Evolutionary conservation across 208 protist species (phyloP).

Genomic region (Leishmania turanica): DNA sequence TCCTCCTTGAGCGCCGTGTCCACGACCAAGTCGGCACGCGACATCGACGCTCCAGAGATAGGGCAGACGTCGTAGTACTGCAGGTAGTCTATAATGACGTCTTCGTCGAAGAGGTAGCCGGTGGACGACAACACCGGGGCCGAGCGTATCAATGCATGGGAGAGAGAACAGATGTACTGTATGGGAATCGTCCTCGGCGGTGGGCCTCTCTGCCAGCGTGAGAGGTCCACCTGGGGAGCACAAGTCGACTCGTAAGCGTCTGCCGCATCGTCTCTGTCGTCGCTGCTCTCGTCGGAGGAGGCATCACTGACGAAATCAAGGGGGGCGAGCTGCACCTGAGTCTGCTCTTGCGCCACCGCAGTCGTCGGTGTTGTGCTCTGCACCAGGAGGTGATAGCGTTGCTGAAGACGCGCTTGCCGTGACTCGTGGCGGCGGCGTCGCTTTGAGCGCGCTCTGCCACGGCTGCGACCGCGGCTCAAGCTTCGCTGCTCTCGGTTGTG

Average conservation of each 20-base stretch:
- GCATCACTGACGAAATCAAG: conserved; percentile 1
- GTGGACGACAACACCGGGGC: conserved; percentile 46
- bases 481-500: conserved; percentile 4
- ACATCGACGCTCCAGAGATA: conserved; percentile 43
- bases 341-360: neutral
- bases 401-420: conserved; percentile 10
- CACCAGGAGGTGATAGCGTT: conserved; percentile 17
- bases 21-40: conserved; percentile 36
- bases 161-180: conserved; percentile 54
- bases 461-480: conserved; percentile 12
- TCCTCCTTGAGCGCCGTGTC: conserved; percentile 44
- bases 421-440: conserved; percentile 5
- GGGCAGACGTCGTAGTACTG: conserved; percentile 36
- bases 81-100: conserved; percentile 45
- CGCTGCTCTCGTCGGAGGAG: neutral
- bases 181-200: conserved; percentile 34
- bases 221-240: conserved; percentile 18
- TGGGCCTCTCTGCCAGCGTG: conserved; percentile 36
- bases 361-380: neutral
- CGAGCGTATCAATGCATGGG: conserved; percentile 37
- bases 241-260: neutral
- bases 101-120: conserved; percentile 51
- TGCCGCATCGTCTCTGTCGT: neutral
- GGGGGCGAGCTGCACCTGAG: conserved; percentile 4
- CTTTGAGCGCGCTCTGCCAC: conserved; percentile 13